phyloP scores from a whole-genome alignment of 805 yeast species.

The Candida khao-thaluensis region DNA sequence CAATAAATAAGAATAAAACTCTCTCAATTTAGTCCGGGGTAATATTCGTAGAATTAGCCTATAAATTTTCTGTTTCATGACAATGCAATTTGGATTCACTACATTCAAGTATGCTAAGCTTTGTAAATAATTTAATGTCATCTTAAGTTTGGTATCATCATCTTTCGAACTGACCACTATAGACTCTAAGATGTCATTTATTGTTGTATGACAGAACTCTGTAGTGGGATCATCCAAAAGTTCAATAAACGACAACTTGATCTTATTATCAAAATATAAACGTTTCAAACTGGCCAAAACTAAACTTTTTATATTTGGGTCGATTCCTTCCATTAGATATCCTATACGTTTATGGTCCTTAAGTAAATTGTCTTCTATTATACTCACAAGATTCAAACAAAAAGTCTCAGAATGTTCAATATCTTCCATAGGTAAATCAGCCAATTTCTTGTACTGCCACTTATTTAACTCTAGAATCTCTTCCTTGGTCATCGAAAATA shows the following conservation, averaged over 20 bases:
- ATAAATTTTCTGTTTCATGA: conserved; percentile 18
- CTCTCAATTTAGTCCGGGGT: conserved; percentile 19
- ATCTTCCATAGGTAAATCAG: conserved; percentile 22
- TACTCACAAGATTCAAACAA: conserved; percentile 28
- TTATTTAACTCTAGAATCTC: conserved; percentile 24
- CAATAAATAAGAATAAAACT: conserved; percentile 30
- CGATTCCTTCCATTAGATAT: conserved; percentile 21
- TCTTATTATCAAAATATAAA: conserved; percentile 7
- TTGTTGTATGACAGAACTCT: conserved; percentile 18
- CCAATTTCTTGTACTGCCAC: conserved; percentile 26
- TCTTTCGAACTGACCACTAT: conserved; percentile 17
- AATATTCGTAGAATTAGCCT: conserved; percentile 18
- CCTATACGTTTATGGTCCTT: conserved; percentile 24
- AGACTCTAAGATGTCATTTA: conserved; percentile 15
- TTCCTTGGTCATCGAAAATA: conserved; percentile 26
- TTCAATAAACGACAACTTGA: conserved; percentile 26
- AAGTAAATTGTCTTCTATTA: conserved; percentile 30
- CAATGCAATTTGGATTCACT: conserved; percentile 23
- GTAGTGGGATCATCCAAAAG: conserved; percentile 25
- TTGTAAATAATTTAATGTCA: conserved; percentile 26
- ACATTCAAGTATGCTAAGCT: conserved; percentile 24
- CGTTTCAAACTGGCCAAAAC: conserved; percentile 13
- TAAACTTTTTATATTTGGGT: conserved; percentile 18
- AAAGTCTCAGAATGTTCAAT: conserved; percentile 27
- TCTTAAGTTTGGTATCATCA: conserved; percentile 15